phyloP scores from a whole-genome alignment of 257 asterid species.

The Gynochthodes officinalis region DNA sequence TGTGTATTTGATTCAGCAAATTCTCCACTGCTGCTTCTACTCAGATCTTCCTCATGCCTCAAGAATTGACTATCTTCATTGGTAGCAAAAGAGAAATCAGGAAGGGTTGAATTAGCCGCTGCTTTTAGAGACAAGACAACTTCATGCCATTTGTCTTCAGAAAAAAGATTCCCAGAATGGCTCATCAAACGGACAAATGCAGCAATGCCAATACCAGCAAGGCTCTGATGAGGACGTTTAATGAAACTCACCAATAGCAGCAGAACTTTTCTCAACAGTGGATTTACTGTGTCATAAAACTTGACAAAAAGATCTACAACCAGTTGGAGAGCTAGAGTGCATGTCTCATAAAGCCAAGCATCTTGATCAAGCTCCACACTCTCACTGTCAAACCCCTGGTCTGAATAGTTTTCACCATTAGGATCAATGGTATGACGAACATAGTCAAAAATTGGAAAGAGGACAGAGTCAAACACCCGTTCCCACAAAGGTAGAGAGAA shows the following conservation, averaged over 20 bases:
- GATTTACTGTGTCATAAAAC: slow-evolving; percentile 87
- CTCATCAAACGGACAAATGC: slow-evolving; percentile 99
- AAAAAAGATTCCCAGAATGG: slow-evolving; percentile 86
- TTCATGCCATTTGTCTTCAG: slow-evolving; percentile 91
- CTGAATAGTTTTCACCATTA: slow-evolving; percentile 53
- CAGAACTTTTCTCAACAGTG: slow-evolving; percentile 83
- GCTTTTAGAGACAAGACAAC: slow-evolving; percentile 87
- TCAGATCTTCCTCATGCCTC: slow-evolving; percentile 46
- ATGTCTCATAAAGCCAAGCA: slow-evolving; percentile 97
- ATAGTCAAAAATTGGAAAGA: slow-evolving; percentile 88
- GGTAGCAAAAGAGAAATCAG: slow-evolving; percentile 79
- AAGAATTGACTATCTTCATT: slow-evolving; percentile 48
- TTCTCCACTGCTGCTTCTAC: slow-evolving; percentile 47
- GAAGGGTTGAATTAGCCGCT: slow-evolving; percentile 72
- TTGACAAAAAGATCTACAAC: slow-evolving; percentile 97
- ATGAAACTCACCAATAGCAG: slow-evolving; percentile 80
- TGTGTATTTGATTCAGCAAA: slow-evolving; percentile 37
- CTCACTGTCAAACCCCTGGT: slow-evolving; percentile 49
- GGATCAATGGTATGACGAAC: slow-evolving; percentile 92
- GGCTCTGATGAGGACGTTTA: slow-evolving; percentile 97
- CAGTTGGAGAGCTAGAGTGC: slow-evolving; percentile 95
- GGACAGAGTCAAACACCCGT: slow-evolving; percentile 94
- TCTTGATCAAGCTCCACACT: slow-evolving; percentile 80
- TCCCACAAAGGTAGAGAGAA: slow-evolving; percentile 94
- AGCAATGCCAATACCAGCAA: slow-evolving; percentile 97